Evolutionary conservation across 352 stramenopile species (phyloP).

Genomic region (Globisporangium splendens): DNA sequence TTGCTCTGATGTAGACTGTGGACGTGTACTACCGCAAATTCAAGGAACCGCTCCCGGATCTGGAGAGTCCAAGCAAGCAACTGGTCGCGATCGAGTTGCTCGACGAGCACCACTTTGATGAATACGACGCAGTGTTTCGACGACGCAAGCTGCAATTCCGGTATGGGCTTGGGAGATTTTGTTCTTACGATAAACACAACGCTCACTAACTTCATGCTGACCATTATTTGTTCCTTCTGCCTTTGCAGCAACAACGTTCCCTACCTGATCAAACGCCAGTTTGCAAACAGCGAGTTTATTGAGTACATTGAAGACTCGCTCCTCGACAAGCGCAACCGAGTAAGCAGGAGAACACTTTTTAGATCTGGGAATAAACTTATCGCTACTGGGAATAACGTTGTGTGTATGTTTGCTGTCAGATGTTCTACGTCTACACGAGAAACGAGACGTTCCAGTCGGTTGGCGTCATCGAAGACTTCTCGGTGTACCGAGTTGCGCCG

Average conservation of each 20-base stretch:
- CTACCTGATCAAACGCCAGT: conserved; percentile 71
- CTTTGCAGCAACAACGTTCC: conserved; percentile 55
- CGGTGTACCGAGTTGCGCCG: conserved; percentile 40
- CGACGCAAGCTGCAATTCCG: conserved; percentile 55
- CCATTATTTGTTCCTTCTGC: neutral
- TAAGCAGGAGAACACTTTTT: conserved; percentile 19
- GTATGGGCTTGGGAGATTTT: conserved; percentile 15
- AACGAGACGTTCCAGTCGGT: conserved; percentile 72
- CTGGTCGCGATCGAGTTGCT: conserved; percentile 37
- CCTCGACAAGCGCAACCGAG: conserved; percentile 65
- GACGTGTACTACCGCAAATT: conserved; percentile 81
- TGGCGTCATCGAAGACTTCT: conserved; percentile 71
- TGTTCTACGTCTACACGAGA: conserved; percentile 78
- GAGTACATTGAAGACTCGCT: conserved; percentile 79
- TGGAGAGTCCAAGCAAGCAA: conserved; percentile 36
- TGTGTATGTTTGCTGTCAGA: conserved; percentile 15
- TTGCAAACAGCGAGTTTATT: conserved; percentile 64
- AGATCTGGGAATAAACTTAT: neutral
- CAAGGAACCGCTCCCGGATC: conserved; percentile 70
- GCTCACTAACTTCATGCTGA: conserved; percentile 8
- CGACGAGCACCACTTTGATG: conserved; percentile 45
- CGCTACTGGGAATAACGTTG: neutral
- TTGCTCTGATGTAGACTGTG: conserved; percentile 28
- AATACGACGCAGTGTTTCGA: conserved; percentile 59
- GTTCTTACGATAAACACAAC: conserved; percentile 1